A percentile compares a stretch with the other conserved stretches of the same genome.
Conservation (phyloP, 1,139 yeast species). For the Blastobotrys buckinghamii region DNA sequence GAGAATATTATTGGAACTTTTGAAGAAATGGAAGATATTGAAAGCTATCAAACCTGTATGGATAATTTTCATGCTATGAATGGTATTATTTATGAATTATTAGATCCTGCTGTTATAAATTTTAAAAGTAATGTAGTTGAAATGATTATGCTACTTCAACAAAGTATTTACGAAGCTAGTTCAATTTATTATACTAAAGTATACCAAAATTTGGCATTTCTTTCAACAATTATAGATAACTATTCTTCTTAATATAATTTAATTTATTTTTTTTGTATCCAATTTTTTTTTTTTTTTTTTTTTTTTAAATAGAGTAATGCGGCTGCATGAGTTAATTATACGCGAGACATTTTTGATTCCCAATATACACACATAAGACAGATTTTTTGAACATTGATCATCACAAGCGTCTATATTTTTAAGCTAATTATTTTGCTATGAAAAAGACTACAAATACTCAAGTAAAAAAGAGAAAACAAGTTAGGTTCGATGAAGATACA, state of each 20-base stretch:
- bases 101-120: neutral
- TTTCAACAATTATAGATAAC: neutral
- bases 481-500: neutral
- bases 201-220: neutral
- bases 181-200: neutral
- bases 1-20: neutral
- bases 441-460: neutral
- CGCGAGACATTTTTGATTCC: too few relatives aligned
- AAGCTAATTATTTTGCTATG: too few relatives aligned
- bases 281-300: too few relatives aligned
- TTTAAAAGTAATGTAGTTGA: neutral
- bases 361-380: too few relatives aligned
- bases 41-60: neutral
- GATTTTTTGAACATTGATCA: too few relatives aligned
- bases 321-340: too few relatives aligned
- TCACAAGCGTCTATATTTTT: too few relatives aligned
- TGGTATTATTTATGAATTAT: slow-evolving; percentile 1
- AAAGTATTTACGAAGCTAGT: neutral
- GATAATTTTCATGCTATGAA: slow-evolving; percentile 5
- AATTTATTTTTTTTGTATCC: too few relatives aligned
- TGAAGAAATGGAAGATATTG: neutral
- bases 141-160: neutral
- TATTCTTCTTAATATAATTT: neutral
- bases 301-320: too few relatives aligned
- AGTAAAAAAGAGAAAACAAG: neutral